Evolutionary conservation across 2,329 filamentous ascomycete genomes (phyloP), one percentile per base, ranked within the genome.

Genomic region (Hypoxylon sp.): DNA sequence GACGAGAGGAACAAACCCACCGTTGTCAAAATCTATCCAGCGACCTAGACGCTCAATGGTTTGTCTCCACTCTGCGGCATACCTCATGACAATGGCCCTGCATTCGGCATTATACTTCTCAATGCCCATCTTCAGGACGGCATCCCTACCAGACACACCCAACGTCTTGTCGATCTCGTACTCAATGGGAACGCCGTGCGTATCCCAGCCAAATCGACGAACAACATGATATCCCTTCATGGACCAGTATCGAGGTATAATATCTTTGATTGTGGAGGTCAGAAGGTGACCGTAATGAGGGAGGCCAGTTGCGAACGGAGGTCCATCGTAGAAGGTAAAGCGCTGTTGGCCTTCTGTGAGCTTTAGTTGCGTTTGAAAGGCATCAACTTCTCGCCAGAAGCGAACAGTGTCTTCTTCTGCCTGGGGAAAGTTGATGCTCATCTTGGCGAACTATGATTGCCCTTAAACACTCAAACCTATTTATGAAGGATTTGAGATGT

Each of bases 121-220:
- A 73, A 98, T 90, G 54, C 95, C 95, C 73, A 97, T 86, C 81
- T 97, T 87, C 82, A 91, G 88, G 46, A 98, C 94, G 4, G 94
- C 94, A 72, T 94, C 92, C 79, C 93, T 92, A 61, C 94, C 93
- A 72, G 92, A 93, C 77, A 97, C 94, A 44, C 93, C 92, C 72
- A 97, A 86, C 82, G 95, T 95, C 87, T 98, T 98, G 85, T 98
- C 95, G 77, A 98, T 98, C 82, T 98, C 95, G 80, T 97, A 93
- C 83, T 98, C 95, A 73, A 98, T 96, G 14, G 95, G 95, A 58
- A 98, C 86, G 68, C 95, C 95, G 78, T 98, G 95, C 1, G 94
- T 94, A 68, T 98, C 95, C 95, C 95, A 98, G 58, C 95, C 95
- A 74, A 98, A 98, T 65, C 94, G 88, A 72, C 95, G 89, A 83